Conservation (phyloP, 2,329 filamentous ascomycete genomes). For the Samsoniella hepiali region DNA sequence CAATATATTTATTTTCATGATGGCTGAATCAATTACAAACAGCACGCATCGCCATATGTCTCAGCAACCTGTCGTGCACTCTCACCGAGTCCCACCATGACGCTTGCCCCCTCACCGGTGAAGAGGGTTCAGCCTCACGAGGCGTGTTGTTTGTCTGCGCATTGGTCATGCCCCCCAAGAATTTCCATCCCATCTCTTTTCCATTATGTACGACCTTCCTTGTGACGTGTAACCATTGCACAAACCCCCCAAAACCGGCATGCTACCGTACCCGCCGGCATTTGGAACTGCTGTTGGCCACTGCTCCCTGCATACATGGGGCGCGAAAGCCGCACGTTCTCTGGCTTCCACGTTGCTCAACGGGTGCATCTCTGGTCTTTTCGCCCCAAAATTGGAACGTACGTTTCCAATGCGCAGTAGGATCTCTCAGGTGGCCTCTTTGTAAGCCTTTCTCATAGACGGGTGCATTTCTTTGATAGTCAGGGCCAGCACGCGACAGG, state of each 20-base stretch:
- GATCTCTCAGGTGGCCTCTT: neutral
- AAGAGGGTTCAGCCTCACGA: neutral
- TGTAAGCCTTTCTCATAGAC: neutral
- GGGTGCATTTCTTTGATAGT: neutral
- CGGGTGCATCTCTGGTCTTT: neutral
- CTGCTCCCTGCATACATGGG: neutral
- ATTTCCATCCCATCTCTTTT: neutral
- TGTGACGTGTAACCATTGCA: neutral
- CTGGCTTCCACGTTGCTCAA: neutral
- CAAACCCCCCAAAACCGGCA: neutral
- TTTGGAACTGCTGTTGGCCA: neutral
- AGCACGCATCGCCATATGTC: neutral
- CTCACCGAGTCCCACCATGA: neutral
- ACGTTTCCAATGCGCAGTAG: neutral
- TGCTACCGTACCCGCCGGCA: neutral
- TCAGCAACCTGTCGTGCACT: neutral
- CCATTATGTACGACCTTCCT: neutral
- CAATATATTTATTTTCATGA: neutral
- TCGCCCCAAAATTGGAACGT: too few relatives aligned
- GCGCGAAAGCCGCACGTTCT: neutral
- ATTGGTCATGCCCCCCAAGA: too few relatives aligned
- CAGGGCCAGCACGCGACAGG: neutral
- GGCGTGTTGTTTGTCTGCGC: neutral
- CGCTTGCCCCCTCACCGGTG: neutral
- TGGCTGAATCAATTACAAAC: neutral